A percentile compares a stretch with the other conserved stretches of the same genome.
Conservation (phyloP, 257 asterid species). For the Nicotiana noctiflora region DNA sequence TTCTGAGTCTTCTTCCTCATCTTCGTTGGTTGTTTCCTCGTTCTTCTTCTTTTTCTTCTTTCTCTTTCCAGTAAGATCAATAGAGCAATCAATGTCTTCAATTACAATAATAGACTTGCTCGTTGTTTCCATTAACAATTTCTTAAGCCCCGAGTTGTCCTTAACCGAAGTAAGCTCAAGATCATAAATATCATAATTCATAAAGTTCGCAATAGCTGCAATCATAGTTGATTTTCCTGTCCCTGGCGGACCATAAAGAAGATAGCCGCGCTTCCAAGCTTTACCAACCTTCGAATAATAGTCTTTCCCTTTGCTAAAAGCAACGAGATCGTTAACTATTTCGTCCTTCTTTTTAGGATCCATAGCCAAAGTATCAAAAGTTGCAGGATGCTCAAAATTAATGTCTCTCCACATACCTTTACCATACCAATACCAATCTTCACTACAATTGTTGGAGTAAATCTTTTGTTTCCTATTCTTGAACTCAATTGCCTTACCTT, state of each 20-base stretch:
- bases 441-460: constrained; percentile 1
- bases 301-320: neutral
- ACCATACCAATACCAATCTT: neutral
- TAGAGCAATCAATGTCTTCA: neutral
- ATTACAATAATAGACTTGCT: constrained; percentile 6
- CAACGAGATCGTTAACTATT: neutral
- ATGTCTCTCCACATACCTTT: constrained; percentile 9
- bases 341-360: constrained; percentile 3
- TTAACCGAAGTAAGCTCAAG: constrained; percentile 4
- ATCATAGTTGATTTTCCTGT: constrained; percentile 9
- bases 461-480: neutral
- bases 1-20: neutral
- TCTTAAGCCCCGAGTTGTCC: constrained; percentile 4
- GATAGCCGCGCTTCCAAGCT: constrained; percentile 8
- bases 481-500: constrained; percentile 1
- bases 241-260: constrained; percentile 11
- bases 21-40: neutral
- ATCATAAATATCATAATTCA: constrained; percentile 10
- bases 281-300: neutral
- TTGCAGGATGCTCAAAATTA: constrained; percentile 6
- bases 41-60: constrained; percentile 6
- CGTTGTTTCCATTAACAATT: neutral
- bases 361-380: constrained; percentile 8
- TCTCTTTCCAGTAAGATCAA: neutral
- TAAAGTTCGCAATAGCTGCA: constrained; percentile 2